Conservation (phyloP, 2,329 filamentous ascomycete genomes). For the Phialocephala subalpina region DNA sequence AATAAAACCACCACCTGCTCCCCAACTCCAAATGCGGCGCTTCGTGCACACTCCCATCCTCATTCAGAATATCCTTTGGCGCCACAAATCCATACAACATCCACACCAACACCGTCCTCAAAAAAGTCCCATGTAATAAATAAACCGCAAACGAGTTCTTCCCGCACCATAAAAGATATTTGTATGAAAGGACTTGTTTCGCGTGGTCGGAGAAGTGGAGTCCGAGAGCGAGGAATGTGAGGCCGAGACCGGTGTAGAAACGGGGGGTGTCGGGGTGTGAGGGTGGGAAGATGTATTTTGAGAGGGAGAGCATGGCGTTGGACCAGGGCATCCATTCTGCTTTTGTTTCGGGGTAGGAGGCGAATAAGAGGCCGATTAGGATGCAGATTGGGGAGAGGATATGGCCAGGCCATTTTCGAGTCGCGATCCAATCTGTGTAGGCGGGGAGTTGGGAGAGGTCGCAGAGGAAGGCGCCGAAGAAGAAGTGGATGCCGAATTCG, state of each 20-base stretch:
- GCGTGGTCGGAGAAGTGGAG: slow-evolving; percentile 59
- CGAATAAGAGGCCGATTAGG: slow-evolving; percentile 60
- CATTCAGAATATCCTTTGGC: slow-evolving; percentile 35
- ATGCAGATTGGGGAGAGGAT: slow-evolving; percentile 59
- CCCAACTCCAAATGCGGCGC: slow-evolving; percentile 46
- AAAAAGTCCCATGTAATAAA: slow-evolving; percentile 66
- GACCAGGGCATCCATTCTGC: slow-evolving; percentile 63
- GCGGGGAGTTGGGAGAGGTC: slow-evolving; percentile 61
- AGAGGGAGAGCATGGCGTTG: slow-evolving; percentile 47
- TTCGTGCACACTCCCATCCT: slow-evolving; percentile 45
- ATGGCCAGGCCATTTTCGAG: slow-evolving; percentile 51
- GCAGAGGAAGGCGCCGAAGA: slow-evolving; percentile 67
- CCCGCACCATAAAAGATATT: slow-evolving; percentile 66
- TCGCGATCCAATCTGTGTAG: slow-evolving; percentile 53
- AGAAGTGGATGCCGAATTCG: slow-evolving; percentile 64
- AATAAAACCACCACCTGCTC: slow-evolving; percentile 47
- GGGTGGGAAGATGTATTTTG: slow-evolving; percentile 52
- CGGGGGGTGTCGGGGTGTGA: slow-evolving; percentile 56
- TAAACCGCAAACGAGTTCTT: slow-evolving; percentile 71
- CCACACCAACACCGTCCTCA: slow-evolving; percentile 66
- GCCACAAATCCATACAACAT: slow-evolving; percentile 60
- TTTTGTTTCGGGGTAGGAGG: slow-evolving; percentile 65
- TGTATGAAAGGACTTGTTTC: slow-evolving; percentile 60
- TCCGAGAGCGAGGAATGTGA: slow-evolving; percentile 56
- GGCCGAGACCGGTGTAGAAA: slow-evolving; percentile 57